Base-by-base conservation (phyloP, 805 yeast genomes). In the Candida mattraensis region DNA sequence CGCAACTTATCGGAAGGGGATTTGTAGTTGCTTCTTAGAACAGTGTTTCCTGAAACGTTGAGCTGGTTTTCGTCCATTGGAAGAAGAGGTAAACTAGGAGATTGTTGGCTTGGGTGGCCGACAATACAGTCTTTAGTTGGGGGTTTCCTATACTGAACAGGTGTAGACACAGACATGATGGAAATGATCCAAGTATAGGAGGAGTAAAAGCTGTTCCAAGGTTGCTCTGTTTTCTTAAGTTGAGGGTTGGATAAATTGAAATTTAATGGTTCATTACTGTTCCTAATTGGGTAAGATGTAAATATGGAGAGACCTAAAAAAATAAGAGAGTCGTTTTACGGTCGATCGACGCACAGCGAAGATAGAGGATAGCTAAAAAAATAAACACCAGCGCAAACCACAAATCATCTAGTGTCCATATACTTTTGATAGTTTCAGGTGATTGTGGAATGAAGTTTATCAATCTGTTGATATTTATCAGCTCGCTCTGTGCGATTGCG, bases 1-100 rank as follows among this genome's bases (percentile, higher is more conserved):
- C 33, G 23, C 17, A 27, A 24, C 22, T 40, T 43, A 28, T 48
- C 53, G 5, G 46, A 39, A 3, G 53, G 49, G 12, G 51, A 46
- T 19, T 32, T 42, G 31, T 40, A 40, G 15, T 24, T 15, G 22
- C n/a, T 14, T 14, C 34, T 40, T 18, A 40, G 26, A 1, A n/a
- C n/a, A 13, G 24, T 14, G 26, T 27, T 35, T n/a, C 11, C 11
- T 13, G 13, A 13, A 5, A 12, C 19, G 18, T 30, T 30, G 17
- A 35, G 18, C 18, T 25, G 27, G 21, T 14, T 15, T 3, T 15
- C 18, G 24, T 14, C 20, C 18, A 30, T 13, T 8, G 39, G 35
- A 11, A 26, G 10, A 20, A 35, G 22, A 5, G 39, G 35, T 16
- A n/a, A n/a, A n/a, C n/a, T n/a, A n/a, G n/a, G n/a, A n/a, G n/a